phyloP scores from a whole-genome alignment of 108 stramenopile genomes.

The Bacterosira constricta region DNA sequence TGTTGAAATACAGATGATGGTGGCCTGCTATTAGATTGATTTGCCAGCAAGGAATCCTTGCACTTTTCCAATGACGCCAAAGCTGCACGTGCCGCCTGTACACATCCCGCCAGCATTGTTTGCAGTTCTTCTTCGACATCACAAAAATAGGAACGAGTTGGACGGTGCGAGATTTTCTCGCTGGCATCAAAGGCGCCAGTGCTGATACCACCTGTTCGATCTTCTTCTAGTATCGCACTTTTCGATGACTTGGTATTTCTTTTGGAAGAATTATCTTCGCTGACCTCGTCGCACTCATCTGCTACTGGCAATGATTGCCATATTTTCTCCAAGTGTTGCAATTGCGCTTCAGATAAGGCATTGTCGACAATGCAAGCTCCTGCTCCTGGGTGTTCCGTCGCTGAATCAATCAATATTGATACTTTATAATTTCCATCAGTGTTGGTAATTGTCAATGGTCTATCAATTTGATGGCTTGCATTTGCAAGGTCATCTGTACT shows the following conservation, averaged over 20 bases:
- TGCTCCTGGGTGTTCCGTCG: constrained; percentile 74
- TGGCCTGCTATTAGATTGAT: neutral
- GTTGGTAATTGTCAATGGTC: neutral
- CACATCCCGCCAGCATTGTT: constrained; percentile 22
- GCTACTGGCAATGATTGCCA: constrained; percentile 54
- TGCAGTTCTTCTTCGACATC: constrained; percentile 60
- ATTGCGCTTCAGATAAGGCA: constrained; percentile 36
- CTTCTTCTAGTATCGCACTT: constrained; percentile 21
- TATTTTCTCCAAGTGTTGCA: constrained; percentile 50
- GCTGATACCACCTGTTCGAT: neutral
- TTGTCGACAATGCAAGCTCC: constrained; percentile 75
- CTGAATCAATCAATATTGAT: constrained; percentile 51
- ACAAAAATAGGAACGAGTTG: constrained; percentile 71
- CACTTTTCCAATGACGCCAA: neutral
- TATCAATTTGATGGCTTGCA: neutral
- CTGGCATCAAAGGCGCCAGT: neutral
- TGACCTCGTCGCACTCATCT: constrained; percentile 23
- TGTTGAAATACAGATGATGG: constrained; percentile 58
- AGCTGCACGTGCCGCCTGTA: constrained; percentile 23
- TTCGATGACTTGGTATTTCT: constrained; percentile 10
- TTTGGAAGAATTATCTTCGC: constrained; percentile 49
- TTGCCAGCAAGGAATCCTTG: neutral
- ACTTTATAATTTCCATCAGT: constrained; percentile 5
- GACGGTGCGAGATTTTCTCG: constrained; percentile 28
- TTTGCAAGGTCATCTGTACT: neutral